Evolutionary conservation across 495 filamentous ascomycete species (phyloP).

Genomic region (Hyaloscypha bicolor): DNA sequence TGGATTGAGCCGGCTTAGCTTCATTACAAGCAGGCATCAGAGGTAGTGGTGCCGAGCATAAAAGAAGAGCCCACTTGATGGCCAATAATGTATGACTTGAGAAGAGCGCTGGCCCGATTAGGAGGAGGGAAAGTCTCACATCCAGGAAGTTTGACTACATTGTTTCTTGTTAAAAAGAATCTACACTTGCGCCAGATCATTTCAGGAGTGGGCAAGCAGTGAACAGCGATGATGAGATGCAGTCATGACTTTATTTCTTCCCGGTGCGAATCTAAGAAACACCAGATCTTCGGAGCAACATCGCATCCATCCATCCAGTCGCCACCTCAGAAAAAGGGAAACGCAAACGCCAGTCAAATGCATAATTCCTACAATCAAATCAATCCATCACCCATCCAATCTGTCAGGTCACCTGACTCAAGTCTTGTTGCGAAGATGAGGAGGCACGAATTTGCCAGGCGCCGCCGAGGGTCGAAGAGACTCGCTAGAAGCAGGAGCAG

Average conservation of each 20-base stretch:
- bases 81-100: too few relatives aligned
- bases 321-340: background rate
- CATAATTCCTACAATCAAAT: background rate
- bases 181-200: background rate
- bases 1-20: too few relatives aligned
- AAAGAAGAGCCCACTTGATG: too few relatives aligned
- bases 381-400: background rate
- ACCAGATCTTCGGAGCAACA: background rate
- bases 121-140: too few relatives aligned
- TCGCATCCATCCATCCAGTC: background rate
- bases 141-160: too few relatives aligned
- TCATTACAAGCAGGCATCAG: too few relatives aligned
- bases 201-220: background rate
- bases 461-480: slow-evolving; percentile 27
- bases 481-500: slow-evolving; percentile 21
- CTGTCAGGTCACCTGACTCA: background rate
- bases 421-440: slow-evolving; percentile 32
- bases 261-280: background rate
- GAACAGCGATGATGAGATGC: background rate
- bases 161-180: too few relatives aligned
- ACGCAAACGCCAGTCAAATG: background rate
- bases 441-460: slow-evolving; percentile 37
- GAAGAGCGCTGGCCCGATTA: too few relatives aligned
- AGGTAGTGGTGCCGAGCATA: too few relatives aligned
- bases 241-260: background rate